Evolutionary conservation across 805 yeast genomes (phyloP), one percentile per base, ranked within the genome.

Genomic region (Danielozyma ontarioensis): DNA sequence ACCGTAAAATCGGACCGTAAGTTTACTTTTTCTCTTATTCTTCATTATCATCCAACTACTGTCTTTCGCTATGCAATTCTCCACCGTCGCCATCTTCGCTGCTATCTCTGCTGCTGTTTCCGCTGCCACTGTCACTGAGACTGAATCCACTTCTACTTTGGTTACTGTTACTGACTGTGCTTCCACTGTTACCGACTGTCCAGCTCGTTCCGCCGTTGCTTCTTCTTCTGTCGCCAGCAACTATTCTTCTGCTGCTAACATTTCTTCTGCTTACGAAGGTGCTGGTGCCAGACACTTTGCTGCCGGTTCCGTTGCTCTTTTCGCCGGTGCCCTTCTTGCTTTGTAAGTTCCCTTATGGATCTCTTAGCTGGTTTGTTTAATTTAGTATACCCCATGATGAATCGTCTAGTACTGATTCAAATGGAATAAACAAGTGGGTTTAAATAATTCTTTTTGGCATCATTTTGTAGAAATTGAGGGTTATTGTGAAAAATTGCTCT

Each of bases 111-210:
- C 45, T 27, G 36, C 27, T 18, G 45, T 40, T 29, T 40, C 51
- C 30, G 44, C 44, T 15, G 27, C 23, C 26, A 40, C 46, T 28
- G 41, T 34, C 40, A 37, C 42, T 21, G 36, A 27, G 32, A 35
- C 37, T 18, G 35, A 25, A 15, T 15, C 4, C 15, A 2, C 34
- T 31, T 42, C 46, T 33, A 39, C 42, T 23, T 39, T 42, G 45
- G 49, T 46, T 14, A 46, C 51, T 40, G 36, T 46, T 48, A 46
- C 51, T 33, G 42, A 48, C 39, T 46, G 51, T 41, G 46, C 31
- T 25, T 27, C 44, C 5, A 33, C 35, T 16, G 47, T 42, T 18
- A 41, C 48, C 27, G 34, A 43, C 41, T 46, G 51, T 43, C 49
- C 51, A 31, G 17, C 31, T 13, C 4, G 22, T 15, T 17, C 19